A percentile compares a stretch with the other conserved stretches of the same genome.
These are phyloP conservation scores for Ogataea hybrid DNA, from an alignment of 1,139 yeast genomes.

Conservation along the genomic window DNA sequence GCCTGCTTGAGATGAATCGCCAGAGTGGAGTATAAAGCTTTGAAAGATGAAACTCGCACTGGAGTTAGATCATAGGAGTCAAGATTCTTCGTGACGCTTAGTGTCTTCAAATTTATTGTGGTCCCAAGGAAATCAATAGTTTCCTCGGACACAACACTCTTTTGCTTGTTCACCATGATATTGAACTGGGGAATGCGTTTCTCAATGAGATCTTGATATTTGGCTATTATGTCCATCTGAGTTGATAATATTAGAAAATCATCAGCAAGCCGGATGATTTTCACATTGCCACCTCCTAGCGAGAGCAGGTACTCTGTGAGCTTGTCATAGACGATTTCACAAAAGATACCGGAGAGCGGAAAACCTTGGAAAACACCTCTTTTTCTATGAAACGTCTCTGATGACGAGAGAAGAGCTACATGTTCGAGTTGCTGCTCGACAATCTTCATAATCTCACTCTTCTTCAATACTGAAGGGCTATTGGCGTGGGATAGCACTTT, in stretches of 20 bases:
- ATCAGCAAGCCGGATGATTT: conserved; percentile 72
- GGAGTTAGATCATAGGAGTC: conserved; percentile 22
- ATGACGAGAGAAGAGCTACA: conserved; percentile 38
- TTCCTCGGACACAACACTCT: conserved; percentile 39
- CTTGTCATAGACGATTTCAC: conserved; percentile 71
- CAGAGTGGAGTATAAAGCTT: conserved; percentile 19
- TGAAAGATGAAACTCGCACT: conserved; percentile 22
- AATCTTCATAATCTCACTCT: conserved; percentile 33
- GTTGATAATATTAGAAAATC: conserved; percentile 75
- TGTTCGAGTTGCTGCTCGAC: conserved; percentile 40
- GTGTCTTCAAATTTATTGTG: conserved; percentile 26
- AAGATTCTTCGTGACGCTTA: conserved; percentile 30
- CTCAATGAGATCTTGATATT: conserved; percentile 31
- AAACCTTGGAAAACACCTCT: conserved; percentile 89
- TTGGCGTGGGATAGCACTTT: conserved; percentile 30
- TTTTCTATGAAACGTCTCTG: conserved; percentile 42
- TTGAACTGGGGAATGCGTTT: conserved; percentile 54
- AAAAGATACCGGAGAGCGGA: conserved; percentile 69
- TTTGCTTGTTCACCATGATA: conserved; percentile 54
- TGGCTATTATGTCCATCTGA: conserved; percentile 26
- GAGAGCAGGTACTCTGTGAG: conserved; percentile 44
- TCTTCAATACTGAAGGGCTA: conserved; percentile 32
- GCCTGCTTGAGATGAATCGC: conserved; percentile 6
- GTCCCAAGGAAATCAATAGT: conserved; percentile 29
- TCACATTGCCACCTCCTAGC: conserved; percentile 33